Conservation (phyloP, 192 early-diverging fungal species). For the Dimargaris verticillata region DNA sequence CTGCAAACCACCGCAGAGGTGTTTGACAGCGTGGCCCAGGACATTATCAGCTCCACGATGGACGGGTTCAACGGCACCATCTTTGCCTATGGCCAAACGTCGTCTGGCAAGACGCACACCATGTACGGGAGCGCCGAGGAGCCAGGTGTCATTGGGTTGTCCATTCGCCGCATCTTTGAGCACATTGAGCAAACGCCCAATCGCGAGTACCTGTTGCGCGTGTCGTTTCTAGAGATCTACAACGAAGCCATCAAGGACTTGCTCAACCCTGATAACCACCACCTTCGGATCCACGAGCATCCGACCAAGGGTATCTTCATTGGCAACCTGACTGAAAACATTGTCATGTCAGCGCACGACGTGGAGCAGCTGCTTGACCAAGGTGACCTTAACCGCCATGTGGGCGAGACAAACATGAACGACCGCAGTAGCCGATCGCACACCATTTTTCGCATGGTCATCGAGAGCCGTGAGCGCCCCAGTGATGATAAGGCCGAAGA, state of each 20-base stretch:
- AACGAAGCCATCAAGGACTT: constrained; percentile 87
- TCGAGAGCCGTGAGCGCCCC: constrained; percentile 59
- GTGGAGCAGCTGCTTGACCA: constrained; percentile 58
- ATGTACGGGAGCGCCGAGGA: constrained; percentile 47
- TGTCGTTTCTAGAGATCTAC: constrained; percentile 98
- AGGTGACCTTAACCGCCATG: constrained; percentile 69
- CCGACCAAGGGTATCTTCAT: constrained; percentile 44
- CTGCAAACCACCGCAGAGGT: constrained; percentile 21
- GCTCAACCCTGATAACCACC: constrained; percentile 58
- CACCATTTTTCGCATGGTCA: constrained; percentile 85
- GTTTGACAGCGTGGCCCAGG: constrained; percentile 30
- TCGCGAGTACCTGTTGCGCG: constrained; percentile 77
- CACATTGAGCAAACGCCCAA: constrained; percentile 24
- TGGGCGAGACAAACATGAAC: constrained; percentile 88
- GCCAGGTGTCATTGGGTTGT: constrained; percentile 49
- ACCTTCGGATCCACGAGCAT: constrained; percentile 81
- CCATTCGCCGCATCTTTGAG: constrained; percentile 46
- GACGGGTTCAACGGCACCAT: constrained; percentile 92
- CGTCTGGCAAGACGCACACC: constrained; percentile 78
- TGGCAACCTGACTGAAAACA: constrained; percentile 42
- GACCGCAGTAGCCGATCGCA: constrained; percentile 82
- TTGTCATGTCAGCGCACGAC: constrained; percentile 34
- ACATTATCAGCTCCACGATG: constrained; percentile 54
- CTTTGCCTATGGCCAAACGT: constrained; percentile 97
- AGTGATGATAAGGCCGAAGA: constrained; percentile 18